Conservation (phyloP, 768 basidiomycete genomes). For the Nevesoporus exiguus region DNA sequence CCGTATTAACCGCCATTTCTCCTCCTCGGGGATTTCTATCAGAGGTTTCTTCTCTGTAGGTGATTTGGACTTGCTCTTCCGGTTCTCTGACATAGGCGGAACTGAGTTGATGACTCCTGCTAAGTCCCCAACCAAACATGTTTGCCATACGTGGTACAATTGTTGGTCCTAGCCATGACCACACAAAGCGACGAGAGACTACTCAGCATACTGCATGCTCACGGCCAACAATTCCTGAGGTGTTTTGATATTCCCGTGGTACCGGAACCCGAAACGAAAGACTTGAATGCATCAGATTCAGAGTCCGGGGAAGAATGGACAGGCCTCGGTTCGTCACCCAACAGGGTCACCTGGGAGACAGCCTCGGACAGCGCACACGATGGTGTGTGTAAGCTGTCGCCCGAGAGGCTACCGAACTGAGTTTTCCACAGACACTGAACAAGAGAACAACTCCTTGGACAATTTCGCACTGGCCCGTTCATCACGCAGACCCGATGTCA, state of each 20-base stretch:
- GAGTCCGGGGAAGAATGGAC: slow-evolving; percentile 41
- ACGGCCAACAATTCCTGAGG: slow-evolving; percentile 44
- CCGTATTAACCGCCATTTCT: slow-evolving; percentile 74
- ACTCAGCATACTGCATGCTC: slow-evolving; percentile 41
- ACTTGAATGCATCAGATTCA: slow-evolving; percentile 12
- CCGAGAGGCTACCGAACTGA: background rate
- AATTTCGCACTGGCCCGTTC: slow-evolving; percentile 36
- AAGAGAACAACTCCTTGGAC: slow-evolving; percentile 38
- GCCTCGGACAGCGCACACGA: slow-evolving; percentile 21
- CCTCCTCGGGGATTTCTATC: slow-evolving; percentile 65
- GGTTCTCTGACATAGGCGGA: slow-evolving; percentile 29
- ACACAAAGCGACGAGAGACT: slow-evolving; percentile 30
- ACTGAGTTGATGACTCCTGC: background rate
- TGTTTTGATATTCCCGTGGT: slow-evolving; percentile 34
- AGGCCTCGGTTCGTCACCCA: slow-evolving; percentile 29
- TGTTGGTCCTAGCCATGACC: slow-evolving; percentile 1
- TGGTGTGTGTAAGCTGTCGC: slow-evolving; percentile 9
- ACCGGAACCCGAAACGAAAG: slow-evolving; percentile 19
- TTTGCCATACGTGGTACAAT: too few species aligned
- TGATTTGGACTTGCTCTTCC: slow-evolving; percentile 17
- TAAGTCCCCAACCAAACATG: slow-evolving; percentile 5
- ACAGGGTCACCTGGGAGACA: background rate
- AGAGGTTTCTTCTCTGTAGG: slow-evolving; percentile 15
- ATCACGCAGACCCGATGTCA: slow-evolving; percentile 41
- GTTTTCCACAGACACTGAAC: slow-evolving; percentile 35